Percentiles rank a stretch among this genome's conserved stretches.
Conservation (phyloP, 371 early-diverging fungal species). For the Rhizomucor pusillus region DNA sequence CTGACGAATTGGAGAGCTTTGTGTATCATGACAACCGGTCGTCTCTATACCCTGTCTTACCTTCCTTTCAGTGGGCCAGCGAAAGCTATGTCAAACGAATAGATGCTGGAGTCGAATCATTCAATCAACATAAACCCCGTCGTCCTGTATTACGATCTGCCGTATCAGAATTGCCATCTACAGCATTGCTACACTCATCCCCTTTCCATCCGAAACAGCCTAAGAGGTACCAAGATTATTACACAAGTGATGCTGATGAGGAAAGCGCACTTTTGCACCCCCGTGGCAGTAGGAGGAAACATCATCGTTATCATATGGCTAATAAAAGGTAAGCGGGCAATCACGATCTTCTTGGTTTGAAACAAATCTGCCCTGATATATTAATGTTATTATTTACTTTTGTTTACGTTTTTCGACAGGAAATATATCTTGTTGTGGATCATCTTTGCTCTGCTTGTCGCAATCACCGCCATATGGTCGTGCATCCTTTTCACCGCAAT, state of each 20-base stretch:
- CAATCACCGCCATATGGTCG: constrained; percentile 15
- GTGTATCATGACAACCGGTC: constrained; percentile 36
- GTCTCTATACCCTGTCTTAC: constrained; percentile 20
- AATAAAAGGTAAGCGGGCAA: not conserved
- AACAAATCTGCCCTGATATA: no score
- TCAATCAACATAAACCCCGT: constrained; percentile 11
- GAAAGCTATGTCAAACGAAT: constrained; percentile 3
- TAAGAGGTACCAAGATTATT: not conserved
- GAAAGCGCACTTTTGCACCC: constrained; percentile 3
- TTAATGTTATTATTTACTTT: no score
- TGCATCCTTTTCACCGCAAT: constrained; percentile 17
- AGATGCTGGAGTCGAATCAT: constrained; percentile 8
- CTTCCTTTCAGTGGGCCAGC: constrained; percentile 17
- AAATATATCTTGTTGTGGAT: constrained; percentile 5
- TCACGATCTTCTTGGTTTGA: not conserved
- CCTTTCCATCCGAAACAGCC: constrained; percentile 2
- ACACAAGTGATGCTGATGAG: constrained; percentile 2
- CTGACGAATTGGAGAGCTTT: constrained; percentile 35
- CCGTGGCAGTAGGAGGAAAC: not conserved
- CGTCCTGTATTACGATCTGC: constrained; percentile 39
- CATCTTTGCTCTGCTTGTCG: constrained; percentile 4
- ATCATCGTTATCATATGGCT: not conserved
- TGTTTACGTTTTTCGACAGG: not conserved
- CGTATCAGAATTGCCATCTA: constrained; percentile 35
- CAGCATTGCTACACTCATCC: constrained; percentile 16